A percentile compares a stretch with the other conserved stretches of the same genome.
Evolutionary conservation across 2,329 filamentous ascomycete genomes (phyloP).

Genomic region (Byssochlamys sp.): DNA sequence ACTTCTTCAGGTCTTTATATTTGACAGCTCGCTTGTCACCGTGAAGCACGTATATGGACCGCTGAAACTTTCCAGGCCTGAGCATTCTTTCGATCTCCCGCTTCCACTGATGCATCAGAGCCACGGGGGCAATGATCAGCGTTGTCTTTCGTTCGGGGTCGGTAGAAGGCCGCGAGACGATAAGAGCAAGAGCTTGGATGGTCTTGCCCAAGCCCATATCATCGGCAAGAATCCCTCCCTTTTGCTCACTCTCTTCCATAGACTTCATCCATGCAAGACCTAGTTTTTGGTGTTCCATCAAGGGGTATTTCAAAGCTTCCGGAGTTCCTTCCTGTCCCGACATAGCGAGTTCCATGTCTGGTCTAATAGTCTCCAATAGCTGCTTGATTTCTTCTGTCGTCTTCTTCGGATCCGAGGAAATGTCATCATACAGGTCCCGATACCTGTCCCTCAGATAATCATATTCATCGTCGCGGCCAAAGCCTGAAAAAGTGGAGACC

Average conservation of each 20-base stretch:
- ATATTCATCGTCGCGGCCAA: not conserved
- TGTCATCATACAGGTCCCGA: conserved; percentile 11
- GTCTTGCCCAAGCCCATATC: conserved; percentile 82
- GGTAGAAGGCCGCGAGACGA: conserved; percentile 56
- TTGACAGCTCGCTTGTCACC: conserved; percentile 46
- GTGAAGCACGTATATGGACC: conserved; percentile 63
- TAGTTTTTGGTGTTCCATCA: conserved; percentile 76
- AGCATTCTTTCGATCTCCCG: conserved; percentile 66
- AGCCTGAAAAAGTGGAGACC: not conserved
- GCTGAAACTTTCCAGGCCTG: conserved; percentile 42
- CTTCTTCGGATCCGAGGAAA: conserved; percentile 38
- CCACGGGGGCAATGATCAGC: conserved; percentile 72
- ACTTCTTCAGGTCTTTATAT: conserved; percentile 53
- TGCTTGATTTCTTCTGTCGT: conserved; percentile 59
- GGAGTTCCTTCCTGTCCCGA: conserved; percentile 61
- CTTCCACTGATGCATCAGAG: conserved; percentile 75
- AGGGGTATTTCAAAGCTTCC: conserved; percentile 53
- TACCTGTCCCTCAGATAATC: conserved; percentile 1
- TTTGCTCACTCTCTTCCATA: conserved; percentile 61
- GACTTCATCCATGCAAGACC: conserved; percentile 67
- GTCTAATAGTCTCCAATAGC: conserved; percentile 62
- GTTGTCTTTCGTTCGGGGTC: conserved; percentile 58
- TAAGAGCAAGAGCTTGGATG: conserved; percentile 69
- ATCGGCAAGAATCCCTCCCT: conserved; percentile 67
- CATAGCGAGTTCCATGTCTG: conserved; percentile 56